phyloP scores from a whole-genome alignment of 192 early-diverging fungal species.

The Entomortierella beljakovae region DNA sequence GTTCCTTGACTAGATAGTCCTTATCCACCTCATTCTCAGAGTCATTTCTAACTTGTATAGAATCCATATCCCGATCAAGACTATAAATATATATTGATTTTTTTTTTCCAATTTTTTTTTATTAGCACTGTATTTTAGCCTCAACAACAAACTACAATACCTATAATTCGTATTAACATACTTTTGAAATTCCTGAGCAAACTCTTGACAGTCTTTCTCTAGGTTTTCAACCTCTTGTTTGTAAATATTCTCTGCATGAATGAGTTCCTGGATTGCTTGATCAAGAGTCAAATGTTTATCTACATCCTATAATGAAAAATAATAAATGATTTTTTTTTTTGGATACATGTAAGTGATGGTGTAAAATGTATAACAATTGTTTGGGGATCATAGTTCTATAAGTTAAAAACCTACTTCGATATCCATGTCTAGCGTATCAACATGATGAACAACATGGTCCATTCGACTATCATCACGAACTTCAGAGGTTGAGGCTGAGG shows the following conservation, averaged over 20 bases:
- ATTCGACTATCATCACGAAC: background rate
- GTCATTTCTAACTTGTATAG: background rate
- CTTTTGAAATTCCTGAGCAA: constrained; percentile 45
- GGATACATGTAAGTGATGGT: too few species aligned
- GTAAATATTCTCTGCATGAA: constrained; percentile 32
- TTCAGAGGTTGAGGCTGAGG: background rate
- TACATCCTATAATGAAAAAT: constrained; percentile 23
- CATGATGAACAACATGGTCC: too few species aligned
- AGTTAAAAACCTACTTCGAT: background rate
- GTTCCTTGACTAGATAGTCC: constrained; percentile 8
- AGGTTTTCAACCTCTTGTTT: constrained; percentile 22
- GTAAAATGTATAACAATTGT: too few species aligned
- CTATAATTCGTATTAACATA: background rate
- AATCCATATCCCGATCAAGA: constrained; percentile 25
- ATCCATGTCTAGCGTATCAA: too few species aligned
- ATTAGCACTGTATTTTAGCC: too few species aligned
- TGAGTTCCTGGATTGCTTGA: constrained; percentile 45
- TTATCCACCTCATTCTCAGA: background rate
- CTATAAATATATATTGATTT: too few species aligned
- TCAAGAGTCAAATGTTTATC: constrained; percentile 48
- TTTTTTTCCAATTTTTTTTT: too few species aligned
- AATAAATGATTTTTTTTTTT: background rate
- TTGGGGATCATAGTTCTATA: too few species aligned
- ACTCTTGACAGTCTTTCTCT: constrained; percentile 19
- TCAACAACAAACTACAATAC: too few species aligned